phyloP scores from a whole-genome alignment of 2,329 filamentous ascomycete species.

The Ciborinia camelliae region DNA sequence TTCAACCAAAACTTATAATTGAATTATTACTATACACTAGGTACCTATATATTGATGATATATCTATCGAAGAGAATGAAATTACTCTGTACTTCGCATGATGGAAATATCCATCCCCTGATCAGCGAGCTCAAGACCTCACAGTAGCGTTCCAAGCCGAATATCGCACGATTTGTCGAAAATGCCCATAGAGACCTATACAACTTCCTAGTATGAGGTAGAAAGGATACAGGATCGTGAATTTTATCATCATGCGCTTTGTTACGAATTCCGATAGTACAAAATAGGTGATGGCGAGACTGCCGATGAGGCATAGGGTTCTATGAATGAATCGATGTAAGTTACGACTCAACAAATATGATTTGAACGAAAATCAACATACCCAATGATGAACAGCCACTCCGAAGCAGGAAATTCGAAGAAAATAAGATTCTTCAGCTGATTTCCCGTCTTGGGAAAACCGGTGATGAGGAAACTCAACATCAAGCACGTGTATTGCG shows the following conservation, averaged over 20 bases:
- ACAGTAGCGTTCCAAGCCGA: slow-evolving; percentile 47
- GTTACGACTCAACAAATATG: too few species aligned
- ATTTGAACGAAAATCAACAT: too few species aligned
- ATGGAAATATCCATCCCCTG: too few species aligned
- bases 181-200: slow-evolving; percentile 21
- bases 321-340: slow-evolving; percentile 32
- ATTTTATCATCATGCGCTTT: slow-evolving; percentile 42
- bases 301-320: slow-evolving; percentile 43
- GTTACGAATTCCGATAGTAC: slow-evolving; percentile 46
- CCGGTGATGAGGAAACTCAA: slow-evolving; percentile 45
- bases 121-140: slow-evolving; percentile 19
- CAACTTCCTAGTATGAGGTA: slow-evolving; percentile 37
- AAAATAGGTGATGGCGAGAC: slow-evolving; percentile 46
- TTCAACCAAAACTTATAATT: too few species aligned
- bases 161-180: slow-evolving; percentile 38
- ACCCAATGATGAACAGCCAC: slow-evolving; percentile 47
- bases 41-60: neutral
- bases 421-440: slow-evolving; percentile 44
- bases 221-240: slow-evolving; percentile 43
- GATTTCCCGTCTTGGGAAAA: slow-evolving; percentile 41
- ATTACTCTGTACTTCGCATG: neutral
- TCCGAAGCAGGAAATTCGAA: slow-evolving; percentile 48
- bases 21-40: neutral
- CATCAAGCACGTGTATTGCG: slow-evolving; percentile 47
- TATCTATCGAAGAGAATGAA: neutral